Evolutionary conservation across 2,329 filamentous ascomycete species (phyloP).

Genomic region (Escovopsis sp.): DNA sequence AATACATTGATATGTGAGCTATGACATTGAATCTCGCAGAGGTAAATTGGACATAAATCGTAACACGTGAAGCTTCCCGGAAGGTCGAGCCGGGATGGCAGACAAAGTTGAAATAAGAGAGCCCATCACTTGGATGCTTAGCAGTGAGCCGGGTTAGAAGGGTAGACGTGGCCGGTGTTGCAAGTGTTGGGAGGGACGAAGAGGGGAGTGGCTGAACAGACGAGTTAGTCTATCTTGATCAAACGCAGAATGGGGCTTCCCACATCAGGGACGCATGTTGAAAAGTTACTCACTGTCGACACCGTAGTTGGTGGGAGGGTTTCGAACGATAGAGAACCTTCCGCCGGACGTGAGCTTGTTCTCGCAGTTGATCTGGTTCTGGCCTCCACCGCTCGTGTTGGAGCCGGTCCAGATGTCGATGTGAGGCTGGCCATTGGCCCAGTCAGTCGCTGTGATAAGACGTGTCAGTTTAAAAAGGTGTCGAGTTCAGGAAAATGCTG

Average conservation of each 20-base stretch:
- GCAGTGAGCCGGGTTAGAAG: conserved; percentile 10
- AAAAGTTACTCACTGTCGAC: conserved; percentile 7
- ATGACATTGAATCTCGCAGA: no score
- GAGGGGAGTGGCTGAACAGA: conserved; percentile 7
- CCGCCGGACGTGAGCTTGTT: conserved; percentile 9
- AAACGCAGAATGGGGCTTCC: no score
- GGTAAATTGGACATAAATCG: no score
- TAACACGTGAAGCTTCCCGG: no score
- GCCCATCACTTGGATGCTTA: not conserved
- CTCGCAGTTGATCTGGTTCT: conserved; percentile 11
- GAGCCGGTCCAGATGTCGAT: conserved; percentile 12
- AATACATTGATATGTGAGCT: no score
- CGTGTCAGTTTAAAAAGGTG: not conserved
- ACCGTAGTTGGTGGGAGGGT: conserved; percentile 10
- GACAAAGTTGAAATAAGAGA: no score
- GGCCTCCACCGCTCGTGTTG: conserved; percentile 6
- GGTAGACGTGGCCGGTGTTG: conserved; percentile 10
- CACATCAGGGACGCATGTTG: no score
- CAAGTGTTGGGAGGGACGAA: conserved; percentile 10
- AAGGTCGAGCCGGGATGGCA: no score
- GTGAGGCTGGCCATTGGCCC: conserved; percentile 7
- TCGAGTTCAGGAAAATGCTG: not conserved
- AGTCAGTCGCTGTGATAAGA: conserved; percentile 3
- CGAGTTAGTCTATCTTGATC: not conserved
- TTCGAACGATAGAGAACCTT: conserved; percentile 9